Base-by-base conservation (phyloP, 148 eudicot species). In the Rhododendron simsii region DNA sequence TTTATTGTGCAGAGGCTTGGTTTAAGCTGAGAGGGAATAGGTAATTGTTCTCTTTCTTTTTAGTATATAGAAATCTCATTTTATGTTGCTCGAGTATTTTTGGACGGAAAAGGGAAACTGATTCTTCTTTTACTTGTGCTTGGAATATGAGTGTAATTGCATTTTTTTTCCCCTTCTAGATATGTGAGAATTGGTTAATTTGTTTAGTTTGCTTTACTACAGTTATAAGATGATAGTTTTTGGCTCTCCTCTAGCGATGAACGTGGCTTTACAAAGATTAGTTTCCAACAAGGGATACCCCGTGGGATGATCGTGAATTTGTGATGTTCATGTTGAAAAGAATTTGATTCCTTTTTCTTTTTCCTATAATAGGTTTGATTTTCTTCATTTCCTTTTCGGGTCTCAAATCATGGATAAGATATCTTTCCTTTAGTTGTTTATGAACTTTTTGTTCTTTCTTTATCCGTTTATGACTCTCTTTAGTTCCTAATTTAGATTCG, bases 1-100 rank as follows among this genome's bases (percentile, higher is more conserved):
- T 87, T 47, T 85, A 87, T 85, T 95, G 98, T 84, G 98, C 96
- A 14, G 94, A 92, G 65, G 91, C 96, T 57, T 95, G 96, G 98
- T 95, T 95, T 86, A 90, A 90, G 84, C 89, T 90, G 8, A 95
- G 82, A 57, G 98, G 98, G 81, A 95, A 93, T 81, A 93, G 96
- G 98, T 95, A 83, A 85, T 12, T 80, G 41, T 5, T 77, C 57
- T 78, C 57, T 78, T 78, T 45, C 33, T n/a, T 47, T 78, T 78
- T 14, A 21, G 7, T 47, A 9, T 8, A 16, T 50, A 51, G 80
- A 77, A 77, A 77, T 77, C 55, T 81, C 63, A 10, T 80, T n/a
- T 9, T 79, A 3, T 48, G 57, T 80, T 51, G 39, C 44, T 50
- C 13, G 23, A 28, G 30, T 80, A 61, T 28, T 79, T 11, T 13